phyloP scores from a whole-genome alignment of 768 basidiomycete species.

The Suillus americanus region DNA sequence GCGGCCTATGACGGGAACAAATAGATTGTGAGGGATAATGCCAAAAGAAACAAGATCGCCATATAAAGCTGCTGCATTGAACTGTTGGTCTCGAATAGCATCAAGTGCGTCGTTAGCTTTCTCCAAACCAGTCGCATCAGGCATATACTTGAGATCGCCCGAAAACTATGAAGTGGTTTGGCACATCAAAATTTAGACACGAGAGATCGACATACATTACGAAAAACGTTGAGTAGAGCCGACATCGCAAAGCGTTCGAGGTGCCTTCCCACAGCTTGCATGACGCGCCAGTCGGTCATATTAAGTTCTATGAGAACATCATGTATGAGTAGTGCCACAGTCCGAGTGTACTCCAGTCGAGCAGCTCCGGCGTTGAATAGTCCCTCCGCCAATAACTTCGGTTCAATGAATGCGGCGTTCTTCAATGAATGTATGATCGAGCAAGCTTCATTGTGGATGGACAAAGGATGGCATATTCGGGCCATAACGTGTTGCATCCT shows the following conservation, averaged over 20 bases:
- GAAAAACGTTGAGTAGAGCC: not conserved
- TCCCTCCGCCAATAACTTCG: not conserved
- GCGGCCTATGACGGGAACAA: not conserved
- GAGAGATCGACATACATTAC: not conserved
- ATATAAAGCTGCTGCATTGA: constrained; percentile 1
- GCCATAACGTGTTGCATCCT: not conserved
- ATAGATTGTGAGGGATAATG: not conserved
- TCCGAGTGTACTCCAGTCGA: constrained; percentile 1
- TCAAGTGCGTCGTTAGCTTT: not conserved
- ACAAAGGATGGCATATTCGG: constrained; percentile 5
- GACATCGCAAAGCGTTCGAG: not conserved
- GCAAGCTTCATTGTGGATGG: constrained; percentile 5
- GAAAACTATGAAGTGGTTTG: not conserved
- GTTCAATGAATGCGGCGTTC: not conserved
- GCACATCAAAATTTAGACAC: not conserved
- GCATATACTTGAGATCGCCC: not conserved
- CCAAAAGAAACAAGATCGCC: constrained; percentile 7
- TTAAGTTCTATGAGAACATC: constrained; percentile 5
- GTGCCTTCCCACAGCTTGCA: not conserved
- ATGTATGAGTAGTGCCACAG: constrained; percentile 6
- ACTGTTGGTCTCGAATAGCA: not conserved
- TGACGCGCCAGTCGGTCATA: not conserved
- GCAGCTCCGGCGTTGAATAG: constrained; percentile 3
- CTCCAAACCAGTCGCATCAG: constrained; percentile 4
- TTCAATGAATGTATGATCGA: constrained; percentile 1